These are phyloP conservation scores for Kazachstania sp. DNA, from an alignment of 1,139 yeast species.

Conservation along the genomic window DNA sequence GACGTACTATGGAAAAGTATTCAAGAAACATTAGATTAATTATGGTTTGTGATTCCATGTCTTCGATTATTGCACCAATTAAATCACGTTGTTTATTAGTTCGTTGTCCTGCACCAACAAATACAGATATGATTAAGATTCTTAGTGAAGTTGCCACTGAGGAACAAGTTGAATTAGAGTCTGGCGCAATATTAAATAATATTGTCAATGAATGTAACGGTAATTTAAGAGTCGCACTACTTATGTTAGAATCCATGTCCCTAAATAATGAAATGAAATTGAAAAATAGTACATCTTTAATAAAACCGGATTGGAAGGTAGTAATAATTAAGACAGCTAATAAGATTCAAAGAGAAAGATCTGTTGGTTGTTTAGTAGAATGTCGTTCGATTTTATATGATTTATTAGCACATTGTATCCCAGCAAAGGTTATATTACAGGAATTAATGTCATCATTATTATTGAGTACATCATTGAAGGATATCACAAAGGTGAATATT, in stretches of 20 bases:
- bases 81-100: conserved; percentile 84
- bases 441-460: conserved; percentile 54
- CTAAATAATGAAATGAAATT: conserved; percentile 57
- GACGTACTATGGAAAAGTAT: conserved; percentile 97
- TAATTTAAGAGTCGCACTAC: conserved; percentile 68
- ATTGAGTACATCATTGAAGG: conserved; percentile 22
- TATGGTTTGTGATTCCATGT: conserved; percentile 78
- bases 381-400: conserved; percentile 75
- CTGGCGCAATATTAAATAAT: conserved; percentile 37
- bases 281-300: conserved; percentile 38
- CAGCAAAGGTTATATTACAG: conserved; percentile 70
- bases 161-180: conserved; percentile 45
- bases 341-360: conserved; percentile 50
- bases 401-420: conserved; percentile 84
- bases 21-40: conserved; percentile 79
- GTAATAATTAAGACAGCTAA: conserved; percentile 61
- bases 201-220: conserved; percentile 55
- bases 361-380: conserved; percentile 65
- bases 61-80: conserved; percentile 88
- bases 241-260: conserved; percentile 76
- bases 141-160: conserved; percentile 47
- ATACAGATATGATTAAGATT: conserved; percentile 47
- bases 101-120: conserved; percentile 75
- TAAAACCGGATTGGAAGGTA: conserved; percentile 79
- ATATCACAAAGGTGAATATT: conserved; percentile 40